These are phyloP conservation scores for Lunularia cruciata DNA, from an alignment of 225 moss, liverwort and hornwort species.

Conservation along the genomic window DNA sequence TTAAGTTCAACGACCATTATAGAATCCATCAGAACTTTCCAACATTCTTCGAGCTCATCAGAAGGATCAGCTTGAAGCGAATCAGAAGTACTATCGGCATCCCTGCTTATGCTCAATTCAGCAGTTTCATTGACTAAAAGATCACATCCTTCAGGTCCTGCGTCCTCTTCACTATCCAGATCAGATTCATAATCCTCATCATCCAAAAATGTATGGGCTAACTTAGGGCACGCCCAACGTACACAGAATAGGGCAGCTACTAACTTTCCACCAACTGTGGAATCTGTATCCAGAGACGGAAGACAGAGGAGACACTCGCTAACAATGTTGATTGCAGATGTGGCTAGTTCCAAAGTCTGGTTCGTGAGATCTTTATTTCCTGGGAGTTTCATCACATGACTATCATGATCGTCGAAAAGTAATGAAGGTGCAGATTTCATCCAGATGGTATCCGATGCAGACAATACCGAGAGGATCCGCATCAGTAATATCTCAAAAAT, in stretches of 20 bases:
- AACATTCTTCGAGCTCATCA: conserved; percentile 45
- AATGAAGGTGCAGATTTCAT: conserved; percentile 50
- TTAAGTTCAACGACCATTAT: conserved; percentile 48
- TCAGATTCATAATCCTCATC: conserved; percentile 32
- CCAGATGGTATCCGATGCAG: conserved; percentile 52
- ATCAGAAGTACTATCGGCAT: conserved; percentile 24
- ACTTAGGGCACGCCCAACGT: conserved; percentile 67
- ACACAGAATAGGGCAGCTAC: conserved; percentile 71
- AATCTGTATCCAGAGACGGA: conserved; percentile 46
- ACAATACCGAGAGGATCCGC: conserved; percentile 50
- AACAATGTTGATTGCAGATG: conserved; percentile 57
- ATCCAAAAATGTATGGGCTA: conserved; percentile 23
- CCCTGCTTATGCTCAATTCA: not conserved
- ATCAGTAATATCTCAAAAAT: conserved; percentile 54
- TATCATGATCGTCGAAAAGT: conserved; percentile 36
- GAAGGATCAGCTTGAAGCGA: conserved; percentile 27
- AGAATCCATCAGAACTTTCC: conserved; percentile 40
- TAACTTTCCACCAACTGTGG: conserved; percentile 55
- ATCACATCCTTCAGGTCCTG: conserved; percentile 1
- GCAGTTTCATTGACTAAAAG: conserved; percentile 1
- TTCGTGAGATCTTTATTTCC: conserved; percentile 32
- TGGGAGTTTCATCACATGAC: conserved; percentile 12
- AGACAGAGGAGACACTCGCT: conserved; percentile 51
- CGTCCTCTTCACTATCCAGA: conserved; percentile 27
- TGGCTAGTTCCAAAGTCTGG: conserved; percentile 52